Evolutionary conservation across 805 yeast species (phyloP).

Genomic region (Kazachstania taianensis): DNA sequence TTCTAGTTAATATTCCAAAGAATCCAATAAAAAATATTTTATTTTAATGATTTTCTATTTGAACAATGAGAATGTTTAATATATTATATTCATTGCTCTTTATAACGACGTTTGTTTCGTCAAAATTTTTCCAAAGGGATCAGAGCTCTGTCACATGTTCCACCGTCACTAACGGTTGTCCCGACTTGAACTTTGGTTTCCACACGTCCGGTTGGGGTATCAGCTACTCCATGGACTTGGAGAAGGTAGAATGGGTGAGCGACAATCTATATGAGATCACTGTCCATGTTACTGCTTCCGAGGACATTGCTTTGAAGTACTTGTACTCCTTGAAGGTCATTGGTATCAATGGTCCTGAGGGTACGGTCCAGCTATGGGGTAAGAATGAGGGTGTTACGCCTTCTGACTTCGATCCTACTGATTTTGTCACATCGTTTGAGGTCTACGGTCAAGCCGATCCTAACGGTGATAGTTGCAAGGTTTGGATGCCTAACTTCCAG

Average conservation of each 20-base stretch:
- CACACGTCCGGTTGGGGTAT: conserved; percentile 6
- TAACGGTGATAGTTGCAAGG: conserved; percentile 1
- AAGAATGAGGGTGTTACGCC: conserved; percentile 9
- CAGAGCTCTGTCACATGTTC: background rate
- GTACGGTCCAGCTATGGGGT: conserved; percentile 11
- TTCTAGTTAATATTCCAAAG: no score
- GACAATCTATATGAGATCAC: conserved; percentile 11
- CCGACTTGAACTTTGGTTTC: conserved; percentile 9
- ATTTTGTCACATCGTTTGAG: conserved; percentile 12
- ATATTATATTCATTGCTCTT: no score
- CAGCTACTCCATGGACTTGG: conserved; percentile 9
- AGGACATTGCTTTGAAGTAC: conserved; percentile 9
- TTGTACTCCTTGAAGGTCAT: conserved; percentile 12
- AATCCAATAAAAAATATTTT: no score
- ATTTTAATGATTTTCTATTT: no score
- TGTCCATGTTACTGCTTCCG: conserved; percentile 11
- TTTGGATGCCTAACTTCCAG: conserved; percentile 17
- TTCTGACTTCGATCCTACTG: conserved; percentile 11
- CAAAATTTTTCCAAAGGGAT: no score
- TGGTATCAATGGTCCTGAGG: conserved; percentile 11
- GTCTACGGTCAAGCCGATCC: conserved; percentile 6
- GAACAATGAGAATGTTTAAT: no score
- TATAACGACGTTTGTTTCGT: no score
- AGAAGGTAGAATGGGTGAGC: conserved; percentile 6
- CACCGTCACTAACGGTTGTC: conserved; percentile 9